These are phyloP conservation scores for Hysterium pulicare DNA, from an alignment of 2,329 filamentous ascomycete genomes.

Conservation along the genomic window DNA sequence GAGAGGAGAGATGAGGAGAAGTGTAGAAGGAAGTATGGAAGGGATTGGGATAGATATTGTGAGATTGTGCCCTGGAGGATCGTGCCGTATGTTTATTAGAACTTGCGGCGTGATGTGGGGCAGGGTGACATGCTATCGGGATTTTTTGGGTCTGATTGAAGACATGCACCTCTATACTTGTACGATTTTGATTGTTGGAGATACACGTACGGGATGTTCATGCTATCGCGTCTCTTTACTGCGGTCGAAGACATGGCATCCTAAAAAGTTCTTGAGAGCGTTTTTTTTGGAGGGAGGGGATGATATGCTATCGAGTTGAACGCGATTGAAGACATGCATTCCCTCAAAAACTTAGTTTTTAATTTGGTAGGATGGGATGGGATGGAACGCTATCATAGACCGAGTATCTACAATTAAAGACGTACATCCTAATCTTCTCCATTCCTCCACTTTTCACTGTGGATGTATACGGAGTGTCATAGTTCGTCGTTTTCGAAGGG, in stretches of 20 bases:
- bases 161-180: conserved; percentile 17
- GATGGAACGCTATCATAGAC: neutral
- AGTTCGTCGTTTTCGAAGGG: neutral
- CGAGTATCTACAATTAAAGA: conserved; percentile 6
- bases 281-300: neutral
- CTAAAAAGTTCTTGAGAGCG: neutral
- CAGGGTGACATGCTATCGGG: conserved; percentile 17
- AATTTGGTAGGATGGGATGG: conserved; percentile 1
- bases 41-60: conserved; percentile 88
- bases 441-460: neutral
- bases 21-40: conserved; percentile 85
- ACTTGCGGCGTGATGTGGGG: conserved; percentile 2
- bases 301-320: conserved; percentile 7
- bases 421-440: conserved; percentile 3
- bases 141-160: conserved; percentile 15
- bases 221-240: neutral
- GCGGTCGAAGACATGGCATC: neutral
- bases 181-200: neutral
- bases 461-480: no score
- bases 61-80: conserved; percentile 78
- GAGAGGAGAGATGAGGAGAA: conserved; percentile 87
- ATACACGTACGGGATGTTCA: conserved; percentile 1
- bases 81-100: conserved; percentile 77
- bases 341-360: neutral
- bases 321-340: conserved; percentile 13